A percentile compares a stretch with the other conserved stretches of the same genome.
Evolutionary conservation across 2,329 filamentous ascomycete genomes (phyloP).

Genomic region (Alternaria hordeiaustralica): DNA sequence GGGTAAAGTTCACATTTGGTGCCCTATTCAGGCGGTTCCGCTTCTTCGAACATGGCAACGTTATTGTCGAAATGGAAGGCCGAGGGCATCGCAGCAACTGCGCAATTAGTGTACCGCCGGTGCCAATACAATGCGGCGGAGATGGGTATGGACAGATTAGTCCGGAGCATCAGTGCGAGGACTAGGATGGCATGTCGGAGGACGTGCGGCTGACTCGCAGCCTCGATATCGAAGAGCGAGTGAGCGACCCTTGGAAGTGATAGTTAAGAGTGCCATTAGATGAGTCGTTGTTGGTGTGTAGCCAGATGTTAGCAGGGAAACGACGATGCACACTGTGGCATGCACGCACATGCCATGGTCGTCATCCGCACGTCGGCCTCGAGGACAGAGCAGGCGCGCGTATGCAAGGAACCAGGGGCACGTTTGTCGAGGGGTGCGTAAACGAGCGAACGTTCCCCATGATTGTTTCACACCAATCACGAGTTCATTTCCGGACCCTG

Average conservation of each 20-base stretch:
- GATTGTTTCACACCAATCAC: neutral
- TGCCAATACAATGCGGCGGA: neutral
- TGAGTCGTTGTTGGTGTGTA: neutral
- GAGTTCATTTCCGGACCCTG: conserved; percentile 23
- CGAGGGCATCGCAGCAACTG: neutral
- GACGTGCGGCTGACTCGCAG: neutral
- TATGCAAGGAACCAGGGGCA: conserved; percentile 3
- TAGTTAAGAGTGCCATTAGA: neutral
- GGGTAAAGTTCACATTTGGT: neutral
- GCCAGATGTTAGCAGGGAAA: neutral
- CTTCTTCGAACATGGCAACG: neutral
- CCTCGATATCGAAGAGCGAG: neutral
- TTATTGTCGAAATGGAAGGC: neutral
- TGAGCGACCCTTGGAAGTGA: neutral
- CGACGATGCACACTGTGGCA: neutral
- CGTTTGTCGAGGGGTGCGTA: neutral
- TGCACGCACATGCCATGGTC: neutral
- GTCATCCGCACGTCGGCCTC: neutral
- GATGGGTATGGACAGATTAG: neutral
- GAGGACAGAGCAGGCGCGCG: conserved; percentile 5
- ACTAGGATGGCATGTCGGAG: neutral
- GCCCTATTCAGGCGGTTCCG: neutral
- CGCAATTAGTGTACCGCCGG: neutral
- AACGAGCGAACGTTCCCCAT: neutral
- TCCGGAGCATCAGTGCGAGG: neutral